Percentiles rank a stretch among this genome's conserved stretches.
phyloP scores from a whole-genome alignment of 2,329 filamentous ascomycete species.

The Pseudovirgaria hyperparasitica region DNA sequence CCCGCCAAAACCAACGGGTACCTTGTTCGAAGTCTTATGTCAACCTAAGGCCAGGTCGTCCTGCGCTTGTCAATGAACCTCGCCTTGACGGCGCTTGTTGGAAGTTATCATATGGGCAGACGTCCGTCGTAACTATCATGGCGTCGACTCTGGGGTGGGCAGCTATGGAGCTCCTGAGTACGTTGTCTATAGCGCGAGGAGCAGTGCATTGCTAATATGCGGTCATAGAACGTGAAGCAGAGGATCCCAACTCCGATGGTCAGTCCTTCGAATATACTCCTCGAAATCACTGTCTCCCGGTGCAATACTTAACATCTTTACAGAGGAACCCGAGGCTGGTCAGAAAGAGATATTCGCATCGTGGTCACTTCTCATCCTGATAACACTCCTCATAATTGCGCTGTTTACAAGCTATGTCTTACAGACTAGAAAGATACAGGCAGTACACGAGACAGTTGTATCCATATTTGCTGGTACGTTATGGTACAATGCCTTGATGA shows the following conservation, averaged over 20 bases:
- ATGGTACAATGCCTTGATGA: slow-evolving; percentile 4
- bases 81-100: no score
- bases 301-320: slow-evolving; percentile 21
- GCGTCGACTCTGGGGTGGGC: slow-evolving; percentile 25
- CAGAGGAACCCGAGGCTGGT: slow-evolving; percentile 61
- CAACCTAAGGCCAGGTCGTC: no score
- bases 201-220: slow-evolving; percentile 15
- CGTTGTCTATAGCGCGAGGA: slow-evolving; percentile 11
- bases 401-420: slow-evolving; percentile 96
- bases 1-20: no score
- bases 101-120: no score
- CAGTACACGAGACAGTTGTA: slow-evolving; percentile 93
- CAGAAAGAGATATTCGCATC: slow-evolving; percentile 92
- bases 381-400: slow-evolving; percentile 82
- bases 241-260: slow-evolving; percentile 35
- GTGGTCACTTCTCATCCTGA: slow-evolving; percentile 95
- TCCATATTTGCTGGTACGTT: slow-evolving; percentile 83
- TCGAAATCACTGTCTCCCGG: slow-evolving; percentile 6
- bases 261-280: slow-evolving; percentile 10
- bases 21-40: no score
- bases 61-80: no score
- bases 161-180: slow-evolving; percentile 26
- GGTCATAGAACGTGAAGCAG: slow-evolving; percentile 28
- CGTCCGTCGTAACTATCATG: no score
- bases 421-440: slow-evolving; percentile 92